A percentile compares a stretch with the other conserved stretches of the same genome.
These are phyloP conservation scores for Euphorbia lathyris DNA, from an alignment of 345 rosid species.

Conservation along the genomic window DNA sequence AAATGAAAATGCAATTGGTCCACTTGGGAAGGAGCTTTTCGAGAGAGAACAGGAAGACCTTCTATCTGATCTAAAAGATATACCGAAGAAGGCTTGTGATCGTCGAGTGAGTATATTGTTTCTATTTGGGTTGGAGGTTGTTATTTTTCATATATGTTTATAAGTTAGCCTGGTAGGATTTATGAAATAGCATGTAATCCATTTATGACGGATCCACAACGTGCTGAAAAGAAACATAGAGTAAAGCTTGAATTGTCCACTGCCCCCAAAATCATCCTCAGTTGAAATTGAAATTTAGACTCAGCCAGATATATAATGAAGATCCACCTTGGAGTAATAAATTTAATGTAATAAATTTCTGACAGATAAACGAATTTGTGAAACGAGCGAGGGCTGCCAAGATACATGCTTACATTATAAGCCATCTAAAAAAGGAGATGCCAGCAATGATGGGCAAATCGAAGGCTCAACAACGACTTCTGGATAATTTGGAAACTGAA, in stretches of 20 bases:
- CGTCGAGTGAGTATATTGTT: conserved; percentile 68
- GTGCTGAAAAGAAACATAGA: background rate
- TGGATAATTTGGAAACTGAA: conserved; percentile 70
- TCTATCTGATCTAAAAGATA: conserved; percentile 78
- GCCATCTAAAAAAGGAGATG: conserved; percentile 93
- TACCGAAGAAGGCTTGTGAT: conserved; percentile 98
- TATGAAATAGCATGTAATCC: background rate
- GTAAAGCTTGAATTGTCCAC: background rate
- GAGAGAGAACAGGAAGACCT: conserved; percentile 96
- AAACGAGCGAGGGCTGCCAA: conserved; percentile 95
- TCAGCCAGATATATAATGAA: background rate
- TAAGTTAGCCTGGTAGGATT: background rate
- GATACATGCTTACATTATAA: conserved; percentile 84
- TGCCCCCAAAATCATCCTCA: background rate
- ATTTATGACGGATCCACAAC: background rate
- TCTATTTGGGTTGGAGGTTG: background rate
- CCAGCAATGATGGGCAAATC: conserved; percentile 92
- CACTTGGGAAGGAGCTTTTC: conserved; percentile 84
- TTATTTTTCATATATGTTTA: background rate
- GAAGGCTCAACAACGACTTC: conserved; percentile 75
- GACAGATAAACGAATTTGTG: conserved; percentile 88
- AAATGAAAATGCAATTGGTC: conserved; percentile 70
- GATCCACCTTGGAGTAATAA: background rate
- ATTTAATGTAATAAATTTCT: conserved; percentile 11
- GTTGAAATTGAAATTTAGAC: background rate